A percentile compares a stretch with the other conserved stretches of the same genome.
Conservation (phyloP, 768 basidiomycete genomes). For the Postia placenta region DNA sequence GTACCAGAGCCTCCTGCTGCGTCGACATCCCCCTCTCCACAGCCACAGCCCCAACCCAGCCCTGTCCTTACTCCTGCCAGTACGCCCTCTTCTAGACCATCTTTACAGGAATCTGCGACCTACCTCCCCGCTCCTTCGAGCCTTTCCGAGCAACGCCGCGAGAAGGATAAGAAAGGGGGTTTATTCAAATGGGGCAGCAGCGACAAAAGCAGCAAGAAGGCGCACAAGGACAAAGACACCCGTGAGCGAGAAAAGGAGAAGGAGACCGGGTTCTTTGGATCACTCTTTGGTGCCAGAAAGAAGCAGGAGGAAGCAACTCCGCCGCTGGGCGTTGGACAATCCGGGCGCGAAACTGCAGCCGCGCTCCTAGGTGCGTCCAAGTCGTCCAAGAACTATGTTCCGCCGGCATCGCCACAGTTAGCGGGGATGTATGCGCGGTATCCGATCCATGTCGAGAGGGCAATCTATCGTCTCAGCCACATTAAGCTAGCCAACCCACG, state of each 20-base stretch:
- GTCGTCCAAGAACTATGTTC: constrained; percentile 60
- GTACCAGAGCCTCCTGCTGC: constrained; percentile 27
- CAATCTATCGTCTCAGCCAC: constrained; percentile 94
- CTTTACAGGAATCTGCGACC: constrained; percentile 21
- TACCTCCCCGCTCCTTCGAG: constrained; percentile 26
- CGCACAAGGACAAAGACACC: constrained; percentile 34
- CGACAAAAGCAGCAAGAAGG: constrained; percentile 59
- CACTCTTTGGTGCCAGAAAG: constrained; percentile 82
- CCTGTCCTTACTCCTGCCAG: constrained; percentile 9
- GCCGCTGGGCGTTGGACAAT: constrained; percentile 18
- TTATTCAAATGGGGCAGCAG: constrained; percentile 62
- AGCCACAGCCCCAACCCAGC: constrained; percentile 13
- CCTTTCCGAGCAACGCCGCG: constrained; percentile 25
- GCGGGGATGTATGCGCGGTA: constrained; percentile 64
- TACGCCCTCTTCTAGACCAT: constrained; percentile 19
- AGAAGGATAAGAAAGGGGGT: constrained; percentile 69
- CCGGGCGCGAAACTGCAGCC: constrained; percentile 80
- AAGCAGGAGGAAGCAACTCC: constrained; percentile 68
- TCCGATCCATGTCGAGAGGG: constrained; percentile 97
- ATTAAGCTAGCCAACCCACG: constrained; percentile 98
- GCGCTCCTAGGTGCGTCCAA: constrained; percentile 83
- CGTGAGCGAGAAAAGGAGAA: constrained; percentile 52
- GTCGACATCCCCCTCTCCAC: constrained; percentile 61
- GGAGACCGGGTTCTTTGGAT: constrained; percentile 86
- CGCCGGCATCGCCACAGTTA: constrained; percentile 55